These are phyloP conservation scores for Fusarium guadeloupense DNA, from an alignment of 2,329 filamentous ascomycete genomes.

Conservation along the genomic window DNA sequence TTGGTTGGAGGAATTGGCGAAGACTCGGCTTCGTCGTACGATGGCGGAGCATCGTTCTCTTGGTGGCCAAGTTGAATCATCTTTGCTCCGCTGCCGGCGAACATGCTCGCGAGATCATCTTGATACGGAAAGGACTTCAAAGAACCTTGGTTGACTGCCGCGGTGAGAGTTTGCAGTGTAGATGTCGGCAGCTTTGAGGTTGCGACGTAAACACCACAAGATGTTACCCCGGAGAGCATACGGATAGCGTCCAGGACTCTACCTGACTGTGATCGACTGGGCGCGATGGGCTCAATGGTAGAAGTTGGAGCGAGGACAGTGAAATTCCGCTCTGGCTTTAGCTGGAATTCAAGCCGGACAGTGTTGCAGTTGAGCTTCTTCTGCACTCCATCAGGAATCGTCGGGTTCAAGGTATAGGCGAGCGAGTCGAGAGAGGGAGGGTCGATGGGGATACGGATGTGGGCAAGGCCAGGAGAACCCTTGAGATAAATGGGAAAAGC, in stretches of 20 bases:
- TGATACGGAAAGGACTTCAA: background rate
- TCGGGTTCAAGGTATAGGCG: background rate
- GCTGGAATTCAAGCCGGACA: too few relatives aligned
- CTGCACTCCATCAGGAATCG: background rate
- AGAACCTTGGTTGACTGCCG: background rate
- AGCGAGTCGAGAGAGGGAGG: too few relatives aligned
- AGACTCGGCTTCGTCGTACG: too few relatives aligned
- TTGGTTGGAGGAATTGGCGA: too few relatives aligned
- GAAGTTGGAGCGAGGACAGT: background rate
- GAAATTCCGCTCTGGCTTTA: too few relatives aligned
- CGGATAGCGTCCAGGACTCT: background rate
- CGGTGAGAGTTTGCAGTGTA: background rate
- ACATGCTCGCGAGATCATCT: background rate
- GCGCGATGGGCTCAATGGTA: background rate
- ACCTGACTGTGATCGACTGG: background rate
- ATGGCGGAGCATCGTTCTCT: too few relatives aligned
- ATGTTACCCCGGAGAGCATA: background rate
- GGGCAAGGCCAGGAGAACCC: too few relatives aligned
- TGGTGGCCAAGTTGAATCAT: background rate
- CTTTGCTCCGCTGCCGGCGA: background rate
- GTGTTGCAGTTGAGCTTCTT: too few relatives aligned
- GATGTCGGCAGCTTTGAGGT: background rate
- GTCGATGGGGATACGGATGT: too few relatives aligned
- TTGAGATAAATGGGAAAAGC: too few relatives aligned
- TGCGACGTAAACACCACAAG: background rate